Conservation (phyloP, 805 yeast species). For the Deakozyma indianensis region DNA sequence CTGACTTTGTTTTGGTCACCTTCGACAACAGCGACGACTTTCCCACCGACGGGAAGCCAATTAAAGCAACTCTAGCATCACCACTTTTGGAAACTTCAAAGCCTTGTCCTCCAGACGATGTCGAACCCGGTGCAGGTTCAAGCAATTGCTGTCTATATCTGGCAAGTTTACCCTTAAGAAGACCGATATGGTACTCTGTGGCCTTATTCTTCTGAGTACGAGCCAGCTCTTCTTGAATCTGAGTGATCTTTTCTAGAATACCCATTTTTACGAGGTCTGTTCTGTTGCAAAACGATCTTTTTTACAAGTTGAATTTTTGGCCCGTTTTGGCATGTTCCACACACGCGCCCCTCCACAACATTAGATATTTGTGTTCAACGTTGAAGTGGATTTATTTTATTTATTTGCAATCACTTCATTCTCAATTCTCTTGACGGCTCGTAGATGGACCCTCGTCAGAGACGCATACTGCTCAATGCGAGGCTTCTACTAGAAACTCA, state of each 20-base stretch:
- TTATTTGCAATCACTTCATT: no score
- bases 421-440: no score
- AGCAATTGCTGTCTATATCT: conserved; percentile 79
- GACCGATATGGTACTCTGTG: conserved; percentile 91
- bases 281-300: no score
- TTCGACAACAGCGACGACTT: conserved; percentile 81
- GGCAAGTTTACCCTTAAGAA: conserved; percentile 88
- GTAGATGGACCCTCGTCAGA: not conserved
- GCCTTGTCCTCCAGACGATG: conserved; percentile 63
- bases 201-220: conserved; percentile 96
- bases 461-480: not conserved
- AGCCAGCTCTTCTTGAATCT: conserved; percentile 85
- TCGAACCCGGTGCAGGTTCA: conserved; percentile 72
- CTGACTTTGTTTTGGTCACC: conserved; percentile 87
- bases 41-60: conserved; percentile 97
- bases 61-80: conserved; percentile 87
- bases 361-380: no score
- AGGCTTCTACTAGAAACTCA: not conserved
- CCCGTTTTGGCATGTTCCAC: no score
- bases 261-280: conserved; percentile 15
- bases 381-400: no score
- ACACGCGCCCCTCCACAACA: no score
- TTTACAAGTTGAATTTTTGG: no score
- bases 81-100: conserved; percentile 93
- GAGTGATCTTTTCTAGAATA: conserved; percentile 56